A percentile compares a stretch with the other conserved stretches of the same genome.
Evolutionary conservation across 495 filamentous ascomycete genomes (phyloP).

Genomic region (Stereocaulon alpinum): DNA sequence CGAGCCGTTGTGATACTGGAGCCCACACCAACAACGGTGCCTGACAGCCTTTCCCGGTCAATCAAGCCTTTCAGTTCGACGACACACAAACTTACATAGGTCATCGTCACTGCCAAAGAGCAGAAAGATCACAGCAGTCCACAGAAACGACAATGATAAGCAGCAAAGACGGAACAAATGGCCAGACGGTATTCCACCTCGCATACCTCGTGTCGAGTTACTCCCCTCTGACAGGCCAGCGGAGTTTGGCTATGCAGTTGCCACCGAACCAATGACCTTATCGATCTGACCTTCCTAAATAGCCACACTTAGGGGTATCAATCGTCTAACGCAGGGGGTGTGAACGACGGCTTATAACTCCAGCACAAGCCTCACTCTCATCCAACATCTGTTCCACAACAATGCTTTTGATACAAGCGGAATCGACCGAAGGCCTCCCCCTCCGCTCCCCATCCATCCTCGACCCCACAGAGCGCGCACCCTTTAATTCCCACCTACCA

Average conservation of each 20-base stretch:
- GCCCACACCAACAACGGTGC: no score
- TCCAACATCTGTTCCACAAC: not conserved
- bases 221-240: conserved; percentile 8
- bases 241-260: not conserved
- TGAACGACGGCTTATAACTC: not conserved
- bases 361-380: no score
- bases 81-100: no score
- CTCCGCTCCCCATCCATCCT: not conserved
- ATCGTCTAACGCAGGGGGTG: not conserved
- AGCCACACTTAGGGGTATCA: not conserved
- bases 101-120: no score
- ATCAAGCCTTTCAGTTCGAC: no score
- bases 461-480: not conserved
- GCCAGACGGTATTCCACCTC: not conserved
- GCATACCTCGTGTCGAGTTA: conserved; percentile 7
- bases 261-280: conserved; percentile 6
- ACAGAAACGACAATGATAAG: not conserved
- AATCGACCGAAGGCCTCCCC: conserved; percentile 1
- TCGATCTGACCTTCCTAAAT: not conserved
- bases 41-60: no score
- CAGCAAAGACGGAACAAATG: not conserved
- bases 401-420: not conserved
- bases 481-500: not conserved
- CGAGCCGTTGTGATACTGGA: no score
- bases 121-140: no score